phyloP scores from a whole-genome alignment of 371 early-diverging fungal species.

The Lichtheimia ornata region DNA sequence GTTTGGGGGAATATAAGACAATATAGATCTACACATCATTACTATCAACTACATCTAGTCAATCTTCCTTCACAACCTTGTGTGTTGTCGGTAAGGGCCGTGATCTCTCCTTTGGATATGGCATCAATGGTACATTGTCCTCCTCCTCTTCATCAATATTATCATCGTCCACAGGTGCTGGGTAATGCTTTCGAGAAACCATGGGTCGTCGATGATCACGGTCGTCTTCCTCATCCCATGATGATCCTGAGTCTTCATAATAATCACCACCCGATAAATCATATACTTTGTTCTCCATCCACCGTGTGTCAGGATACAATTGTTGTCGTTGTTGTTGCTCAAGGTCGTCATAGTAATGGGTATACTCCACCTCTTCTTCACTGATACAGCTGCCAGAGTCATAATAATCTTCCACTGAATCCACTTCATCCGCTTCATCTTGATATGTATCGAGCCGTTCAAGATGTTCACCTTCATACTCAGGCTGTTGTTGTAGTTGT shows the following conservation, averaged over 20 bases:
- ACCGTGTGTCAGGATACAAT: constrained; percentile 1
- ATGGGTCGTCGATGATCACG: constrained; percentile 4
- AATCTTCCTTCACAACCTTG: neutral
- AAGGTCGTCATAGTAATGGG: constrained; percentile 15
- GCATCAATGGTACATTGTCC: constrained; percentile 18
- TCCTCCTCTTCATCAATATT: constrained; percentile 14
- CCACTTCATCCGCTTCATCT: constrained; percentile 6
- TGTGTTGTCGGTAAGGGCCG: neutral
- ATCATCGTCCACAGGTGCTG: neutral
- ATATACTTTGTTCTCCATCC: constrained; percentile 23
- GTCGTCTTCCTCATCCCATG: constrained; percentile 13
- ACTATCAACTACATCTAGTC: neutral
- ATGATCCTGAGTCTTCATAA: constrained; percentile 1
- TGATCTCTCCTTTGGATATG: neutral
- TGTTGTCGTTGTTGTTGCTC: constrained; percentile 28
- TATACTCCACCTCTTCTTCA: constrained; percentile 31
- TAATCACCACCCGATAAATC: constrained; percentile 27
- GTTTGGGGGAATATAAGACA: neutral
- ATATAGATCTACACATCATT: neutral
- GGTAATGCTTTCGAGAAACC: neutral
- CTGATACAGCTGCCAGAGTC: constrained; percentile 42
- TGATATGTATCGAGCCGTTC: constrained; percentile 4
- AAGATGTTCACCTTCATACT: neutral
- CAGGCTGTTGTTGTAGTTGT: neutral
- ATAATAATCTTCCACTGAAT: constrained; percentile 28